Base-by-base conservation (phyloP, 768 basidiomycete species). In the Kondoa subrosea region DNA sequence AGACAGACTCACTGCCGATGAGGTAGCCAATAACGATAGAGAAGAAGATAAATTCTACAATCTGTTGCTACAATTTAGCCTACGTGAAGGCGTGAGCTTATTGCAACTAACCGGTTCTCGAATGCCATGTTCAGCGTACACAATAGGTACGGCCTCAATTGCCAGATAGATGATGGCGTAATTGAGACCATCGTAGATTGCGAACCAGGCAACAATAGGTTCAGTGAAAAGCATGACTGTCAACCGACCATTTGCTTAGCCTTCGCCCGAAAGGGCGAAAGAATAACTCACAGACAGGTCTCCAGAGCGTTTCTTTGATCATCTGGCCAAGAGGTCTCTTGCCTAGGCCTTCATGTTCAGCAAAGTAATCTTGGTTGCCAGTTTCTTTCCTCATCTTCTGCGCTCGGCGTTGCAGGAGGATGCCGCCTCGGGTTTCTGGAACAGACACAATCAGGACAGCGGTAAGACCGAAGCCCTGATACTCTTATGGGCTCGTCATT, bases 111-210 rank as follows among this genome's bases (percentile, higher is more conserved):
- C 61, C 8, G 69, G 69, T 29, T 67, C 66, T 26, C 57, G 3
- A 34, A 70, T 63, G 4, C 62, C 66, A 40, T 70, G 61, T 50
- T 64, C 33, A 3, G 29, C 40, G 27, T 67, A 67, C 34, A 67
- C 56, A 33, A 70, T 29, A 1, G 69, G 69, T 1, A 67, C 66
- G 17, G 60, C 66, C 63, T 70, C 66, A 4, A 67, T 30, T 3
- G 69, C 66, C n/a, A 70, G 69, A 64, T 70, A 70, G 34, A 67
- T 67, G 30, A 70, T 66, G 32, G 66, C 61, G 16, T 69, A 69
- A 33, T 69, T 69, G 1, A 67, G 40, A 27, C 69, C 69, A 34
- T 69, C 69, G 26, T 50, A 69, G 2, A 67, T 25, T 3, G 66
- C 69, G 34, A 67, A 67, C 15, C 62, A 32, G 34, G 59, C 57